Conservation (phyloP, 1,139 yeast species). For the Geotrichum bryndzae region DNA sequence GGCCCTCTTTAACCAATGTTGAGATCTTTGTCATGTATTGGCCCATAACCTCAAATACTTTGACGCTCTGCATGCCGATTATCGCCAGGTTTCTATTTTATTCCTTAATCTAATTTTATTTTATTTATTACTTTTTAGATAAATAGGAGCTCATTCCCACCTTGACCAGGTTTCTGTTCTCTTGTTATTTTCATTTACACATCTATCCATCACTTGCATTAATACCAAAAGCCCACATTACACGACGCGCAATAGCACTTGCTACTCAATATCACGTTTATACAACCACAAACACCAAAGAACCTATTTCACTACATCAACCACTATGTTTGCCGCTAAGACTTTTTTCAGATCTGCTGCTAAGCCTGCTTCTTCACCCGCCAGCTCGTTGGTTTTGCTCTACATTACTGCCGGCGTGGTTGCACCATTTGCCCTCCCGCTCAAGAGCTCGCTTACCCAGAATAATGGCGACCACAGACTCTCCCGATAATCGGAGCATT, state of each 20-base stretch:
- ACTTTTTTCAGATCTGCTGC: conserved; percentile 1
- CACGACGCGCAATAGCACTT: neutral
- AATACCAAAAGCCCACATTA: neutral
- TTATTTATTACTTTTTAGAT: neutral
- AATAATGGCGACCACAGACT: neutral
- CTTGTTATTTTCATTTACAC: neutral
- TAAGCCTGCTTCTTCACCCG: conserved; percentile 2
- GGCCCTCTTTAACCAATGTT: too few species aligned
- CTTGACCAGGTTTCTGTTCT: neutral
- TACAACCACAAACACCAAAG: neutral
- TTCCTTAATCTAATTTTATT: too few species aligned
- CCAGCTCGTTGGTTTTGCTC: conserved; percentile 11
- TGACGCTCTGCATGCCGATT: too few species aligned
- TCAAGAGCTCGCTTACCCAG: conserved; percentile 8
- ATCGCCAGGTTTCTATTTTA: neutral
- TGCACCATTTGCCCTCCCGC: conserved; percentile 15
- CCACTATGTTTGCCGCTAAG: neutral
- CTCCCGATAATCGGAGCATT: neutral
- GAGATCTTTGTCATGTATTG: too few species aligned
- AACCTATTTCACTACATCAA: neutral
- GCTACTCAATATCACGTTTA: neutral
- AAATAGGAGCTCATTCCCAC: neutral
- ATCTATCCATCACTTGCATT: neutral
- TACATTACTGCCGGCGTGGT: conserved; percentile 16
- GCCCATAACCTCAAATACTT: too few species aligned